Conservation (phyloP, 106 monocot species). For the Gastrodia elata region DNA sequence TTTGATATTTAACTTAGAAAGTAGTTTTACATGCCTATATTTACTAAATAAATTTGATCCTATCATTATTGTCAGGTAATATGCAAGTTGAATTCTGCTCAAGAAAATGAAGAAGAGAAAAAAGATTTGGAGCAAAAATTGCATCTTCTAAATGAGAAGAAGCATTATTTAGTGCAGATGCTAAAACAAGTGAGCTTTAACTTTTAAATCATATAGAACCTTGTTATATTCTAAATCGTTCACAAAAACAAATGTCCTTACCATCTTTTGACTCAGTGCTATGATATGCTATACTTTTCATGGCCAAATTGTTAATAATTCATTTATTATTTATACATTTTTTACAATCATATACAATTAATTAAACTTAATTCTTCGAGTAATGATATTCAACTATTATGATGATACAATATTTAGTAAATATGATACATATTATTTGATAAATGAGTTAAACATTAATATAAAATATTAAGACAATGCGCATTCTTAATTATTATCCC, state of each 20-base stretch:
- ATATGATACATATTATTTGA: too few species aligned
- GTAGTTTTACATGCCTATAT: not conserved
- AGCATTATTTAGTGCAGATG: slow-evolving; percentile 51
- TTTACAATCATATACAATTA: too few species aligned
- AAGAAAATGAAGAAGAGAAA: slow-evolving; percentile 25
- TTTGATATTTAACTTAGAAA: not conserved
- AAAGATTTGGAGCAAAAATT: slow-evolving; percentile 33
- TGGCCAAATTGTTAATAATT: too few species aligned
- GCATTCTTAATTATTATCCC: too few species aligned
- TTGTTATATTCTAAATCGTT: not conserved
- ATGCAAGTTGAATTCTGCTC: slow-evolving; percentile 1
- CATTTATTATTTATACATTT: too few species aligned
- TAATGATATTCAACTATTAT: too few species aligned
- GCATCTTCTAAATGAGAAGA: slow-evolving; percentile 34
- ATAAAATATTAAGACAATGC: too few species aligned
- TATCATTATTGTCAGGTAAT: not conserved
- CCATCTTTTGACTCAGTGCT: not conserved
- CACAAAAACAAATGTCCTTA: not conserved
- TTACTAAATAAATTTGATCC: not conserved
- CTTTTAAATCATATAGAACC: not conserved
- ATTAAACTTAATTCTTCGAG: too few species aligned
- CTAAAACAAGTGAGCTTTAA: slow-evolving; percentile 35
- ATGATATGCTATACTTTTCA: too few species aligned
- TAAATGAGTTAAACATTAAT: too few species aligned
- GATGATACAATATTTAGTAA: too few species aligned